phyloP scores from a whole-genome alignment of 441 rosid genomes.

The Adansonia gregorii region DNA sequence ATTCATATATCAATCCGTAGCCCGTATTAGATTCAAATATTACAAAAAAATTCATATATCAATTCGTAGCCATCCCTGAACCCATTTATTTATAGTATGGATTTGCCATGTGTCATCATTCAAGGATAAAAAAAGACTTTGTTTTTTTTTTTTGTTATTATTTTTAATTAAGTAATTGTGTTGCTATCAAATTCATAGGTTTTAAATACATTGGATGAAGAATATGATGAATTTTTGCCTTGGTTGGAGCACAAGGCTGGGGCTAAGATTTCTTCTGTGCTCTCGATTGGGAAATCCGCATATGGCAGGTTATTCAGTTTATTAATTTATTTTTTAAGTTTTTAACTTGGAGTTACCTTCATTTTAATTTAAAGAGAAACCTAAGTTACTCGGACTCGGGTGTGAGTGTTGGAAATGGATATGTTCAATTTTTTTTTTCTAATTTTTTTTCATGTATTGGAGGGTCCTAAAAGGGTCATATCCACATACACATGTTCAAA shows the following conservation, averaged over 20 bases:
- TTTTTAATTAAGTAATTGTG: neutral
- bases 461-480: too few relatives aligned
- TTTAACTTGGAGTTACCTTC: neutral
- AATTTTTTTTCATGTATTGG: too few relatives aligned
- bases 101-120: neutral
- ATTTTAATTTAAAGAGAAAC: neutral
- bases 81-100: too few relatives aligned
- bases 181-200: conserved; percentile 25
- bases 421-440: too few relatives aligned
- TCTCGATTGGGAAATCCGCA: conserved; percentile 66
- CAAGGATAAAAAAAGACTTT: neutral
- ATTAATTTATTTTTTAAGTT: neutral
- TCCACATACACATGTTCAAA: too few relatives aligned
- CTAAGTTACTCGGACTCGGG: too few relatives aligned
- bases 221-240: conserved; percentile 59
- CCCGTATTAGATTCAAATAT: too few relatives aligned
- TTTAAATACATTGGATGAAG: conserved; percentile 43
- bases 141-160: neutral
- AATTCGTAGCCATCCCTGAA: too few relatives aligned
- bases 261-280: conserved; percentile 51
- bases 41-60: too few relatives aligned
- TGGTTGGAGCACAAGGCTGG: conserved; percentile 79
- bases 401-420: too few relatives aligned
- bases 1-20: too few relatives aligned
- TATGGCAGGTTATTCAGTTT: conserved; percentile 55